Percentiles rank a stretch among this genome's conserved stretches.
phyloP scores from a whole-genome alignment of 495 filamentous ascomycete species.

The Acidiella bohemica region DNA sequence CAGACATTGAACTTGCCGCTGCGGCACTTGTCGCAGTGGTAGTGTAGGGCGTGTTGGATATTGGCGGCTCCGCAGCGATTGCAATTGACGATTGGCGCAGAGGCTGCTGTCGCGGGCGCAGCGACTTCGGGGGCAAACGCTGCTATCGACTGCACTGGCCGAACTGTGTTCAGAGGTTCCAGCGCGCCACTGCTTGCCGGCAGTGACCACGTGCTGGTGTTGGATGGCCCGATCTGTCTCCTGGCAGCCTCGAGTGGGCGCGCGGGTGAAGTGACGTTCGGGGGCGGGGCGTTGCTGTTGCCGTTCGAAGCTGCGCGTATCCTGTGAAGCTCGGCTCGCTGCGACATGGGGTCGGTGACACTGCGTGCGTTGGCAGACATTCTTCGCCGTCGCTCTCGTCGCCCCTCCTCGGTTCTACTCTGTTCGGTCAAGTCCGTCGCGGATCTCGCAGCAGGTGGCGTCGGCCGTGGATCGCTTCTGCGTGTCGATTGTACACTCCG shows the following conservation, averaged over 20 bases:
- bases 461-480: slow-evolving; percentile 7
- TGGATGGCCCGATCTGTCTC: slow-evolving; percentile 17
- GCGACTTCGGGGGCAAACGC: slow-evolving; percentile 14
- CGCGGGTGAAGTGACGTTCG: neutral
- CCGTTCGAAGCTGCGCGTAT: slow-evolving; percentile 1
- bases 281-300: neutral
- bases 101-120: neutral
- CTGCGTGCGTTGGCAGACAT: slow-evolving; percentile 31
- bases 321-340: neutral
- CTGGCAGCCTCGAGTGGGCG: slow-evolving; percentile 4
- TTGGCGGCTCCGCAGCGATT: slow-evolving; percentile 47
- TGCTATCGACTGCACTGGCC: slow-evolving; percentile 5
- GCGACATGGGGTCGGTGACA: slow-evolving; percentile 33
- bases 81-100: slow-evolving; percentile 62
- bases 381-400: slow-evolving; percentile 12
- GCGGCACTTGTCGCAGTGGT: slow-evolving; percentile 56
- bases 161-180: neutral
- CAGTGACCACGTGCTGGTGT: slow-evolving; percentile 10
- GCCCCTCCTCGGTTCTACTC: slow-evolving; percentile 26
- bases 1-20: slow-evolving; percentile 65
- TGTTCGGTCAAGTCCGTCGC: slow-evolving; percentile 46
- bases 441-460: slow-evolving; percentile 37
- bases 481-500: slow-evolving; percentile 21
- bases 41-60: slow-evolving; percentile 73
- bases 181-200: neutral